Evolutionary conservation across 2,329 filamentous ascomycete species (phyloP), one percentile per base, ranked within the genome.

Genomic region (Raffaelea ambrosiae): DNA sequence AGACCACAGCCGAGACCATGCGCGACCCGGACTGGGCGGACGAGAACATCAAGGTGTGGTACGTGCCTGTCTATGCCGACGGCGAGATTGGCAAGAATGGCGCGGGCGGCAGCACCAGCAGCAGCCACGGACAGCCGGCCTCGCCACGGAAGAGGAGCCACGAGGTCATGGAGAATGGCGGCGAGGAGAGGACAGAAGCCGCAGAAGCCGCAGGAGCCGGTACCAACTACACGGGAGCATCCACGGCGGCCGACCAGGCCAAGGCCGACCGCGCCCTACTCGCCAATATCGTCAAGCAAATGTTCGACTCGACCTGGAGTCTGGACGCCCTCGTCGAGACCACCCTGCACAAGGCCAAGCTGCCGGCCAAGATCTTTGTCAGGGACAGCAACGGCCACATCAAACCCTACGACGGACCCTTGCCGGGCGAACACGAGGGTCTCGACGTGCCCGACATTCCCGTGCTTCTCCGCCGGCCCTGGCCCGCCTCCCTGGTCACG

Each of bases 11-110:
- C 20, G 18, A 33, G 1, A 21, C 40, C 8, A 2, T 50, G 20
- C 83, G 73, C 68, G 66, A 69, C 41, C 86, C 89, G 0, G 81
- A 87, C 44, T 95, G 81, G 76, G 64, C 78, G 49, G 91, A 97
- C 62, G 72, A 79, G 11, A 81, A 83, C 53, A 79, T 96, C 48
- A 81, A 82, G 49, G 85, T 96, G 1, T 97, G 91, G 91, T 83
- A 88, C 41, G 73, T 97, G 59, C 77, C 86, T 0, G 36, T 66
- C 48, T 48, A 68, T 66, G 48, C 59, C 46, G 46, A 59, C 44
- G 44, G 54, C 51, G 29, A 38, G 2, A 11, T 23, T 9, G 11
- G 18, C 20, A 5, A 16, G 40, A 35, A 22, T 14, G n/a, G 5
- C 33, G 10, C 19, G 33, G 7, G 8, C 20, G n/a, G 18, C 29